Evolutionary conservation across 192 early-diverging fungal genomes (phyloP), one percentile per base, ranked within the genome.

Genomic region (Podila epicladia): DNA sequence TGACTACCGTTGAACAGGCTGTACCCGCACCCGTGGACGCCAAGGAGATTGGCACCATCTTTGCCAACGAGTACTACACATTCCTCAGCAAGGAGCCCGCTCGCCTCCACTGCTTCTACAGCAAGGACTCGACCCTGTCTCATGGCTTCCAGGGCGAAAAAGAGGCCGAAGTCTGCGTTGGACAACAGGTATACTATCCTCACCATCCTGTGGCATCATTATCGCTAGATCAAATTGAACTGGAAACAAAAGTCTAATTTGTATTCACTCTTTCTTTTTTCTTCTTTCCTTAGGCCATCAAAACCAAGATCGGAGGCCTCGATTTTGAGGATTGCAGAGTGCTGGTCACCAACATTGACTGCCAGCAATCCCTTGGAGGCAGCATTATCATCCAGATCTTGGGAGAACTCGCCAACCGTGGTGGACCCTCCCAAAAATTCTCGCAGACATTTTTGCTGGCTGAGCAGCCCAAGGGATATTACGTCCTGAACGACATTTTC

Each of bases 31-130:
- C 53, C 66, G 74, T 85, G 24, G 70, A 57, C 65, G 69, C 88
- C 49, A 87, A 89, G 74, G 92, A 97, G 73, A 90, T 98, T 58
- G 96, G 96, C 33, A 94, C 93, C 94, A 89, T 97, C 73, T 98
- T 98, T 87, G 97, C 95, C 61, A 93, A 94, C 77, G 92, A 97
- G 78, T 98, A 97, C 83, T 98, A 98, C 85, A 96, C 93, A 37
- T 92, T 95, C 75, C 84, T 98, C 78, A 95, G 95, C 88, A 92
- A 91, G 72, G 90, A 94, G 19, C 96, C 96, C 33, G 64, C 86
- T 38, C 85, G 88, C 57, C 89, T 98, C 28, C 92, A 96, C 86
- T 89, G 85, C 72, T 97, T 97, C 84, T 98, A 97, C 88, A 93
- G 91, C 76, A 93, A 93, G 72, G 88, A 94, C 69, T 97, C 96